phyloP scores from a whole-genome alignment of 768 basidiomycete species.

The Hygrophorus russula region DNA sequence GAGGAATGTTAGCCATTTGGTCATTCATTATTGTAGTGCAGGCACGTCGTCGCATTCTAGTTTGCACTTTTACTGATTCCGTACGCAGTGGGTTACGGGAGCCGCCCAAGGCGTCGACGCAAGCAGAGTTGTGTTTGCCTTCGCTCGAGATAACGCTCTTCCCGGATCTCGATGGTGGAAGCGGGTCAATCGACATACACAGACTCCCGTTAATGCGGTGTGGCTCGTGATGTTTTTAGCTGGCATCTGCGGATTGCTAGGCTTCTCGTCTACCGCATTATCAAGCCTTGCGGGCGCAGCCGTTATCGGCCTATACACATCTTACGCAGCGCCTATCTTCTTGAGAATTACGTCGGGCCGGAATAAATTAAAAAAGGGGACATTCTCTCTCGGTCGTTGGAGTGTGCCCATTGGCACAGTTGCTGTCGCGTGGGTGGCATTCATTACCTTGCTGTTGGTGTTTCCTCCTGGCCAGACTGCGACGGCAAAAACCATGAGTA shows the following conservation, averaged over 20 bases:
- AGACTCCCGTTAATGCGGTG: constrained; percentile 65
- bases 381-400: constrained; percentile 53
- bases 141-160: constrained; percentile 63
- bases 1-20: constrained; percentile 66
- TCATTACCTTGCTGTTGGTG: constrained; percentile 46
- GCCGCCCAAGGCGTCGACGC: constrained; percentile 69
- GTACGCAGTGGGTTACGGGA: constrained; percentile 50
- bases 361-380: constrained; percentile 43
- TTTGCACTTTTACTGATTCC: background rate
- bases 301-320: constrained; percentile 61
- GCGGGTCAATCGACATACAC: constrained; percentile 41
- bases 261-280: constrained; percentile 53
- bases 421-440: constrained; percentile 57
- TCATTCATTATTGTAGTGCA: constrained; percentile 55
- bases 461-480: constrained; percentile 37
- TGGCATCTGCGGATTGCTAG: constrained; percentile 49
- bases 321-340: constrained; percentile 58
- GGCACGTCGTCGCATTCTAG: constrained; percentile 10
- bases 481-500: constrained; percentile 43
- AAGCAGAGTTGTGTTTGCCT: constrained; percentile 65
- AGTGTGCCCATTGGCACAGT: constrained; percentile 45
- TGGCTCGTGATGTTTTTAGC: constrained; percentile 58
- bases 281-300: constrained; percentile 59
- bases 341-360: constrained; percentile 62
- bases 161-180: constrained; percentile 69